Percentiles rank a stretch among this genome's conserved stretches.
phyloP scores from a whole-genome alignment of 345 rosid genomes.

The Euclidium syriacum region DNA sequence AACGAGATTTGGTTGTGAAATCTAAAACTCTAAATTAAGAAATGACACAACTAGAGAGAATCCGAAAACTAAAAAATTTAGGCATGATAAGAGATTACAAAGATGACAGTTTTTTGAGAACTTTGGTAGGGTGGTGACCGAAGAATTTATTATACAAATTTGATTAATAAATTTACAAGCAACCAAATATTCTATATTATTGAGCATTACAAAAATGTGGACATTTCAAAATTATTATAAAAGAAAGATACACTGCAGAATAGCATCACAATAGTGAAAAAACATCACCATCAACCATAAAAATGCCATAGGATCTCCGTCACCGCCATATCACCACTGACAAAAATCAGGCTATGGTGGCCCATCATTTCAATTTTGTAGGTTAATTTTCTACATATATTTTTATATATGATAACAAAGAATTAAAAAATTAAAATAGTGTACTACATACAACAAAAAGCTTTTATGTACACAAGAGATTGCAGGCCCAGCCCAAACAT shows the following conservation, averaged over 20 bases:
- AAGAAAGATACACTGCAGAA: background rate
- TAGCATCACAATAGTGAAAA: background rate
- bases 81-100: too few relatives aligned
- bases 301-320: constrained; percentile 13
- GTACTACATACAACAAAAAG: background rate
- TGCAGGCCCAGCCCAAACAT: constrained; percentile 18
- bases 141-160: too few relatives aligned
- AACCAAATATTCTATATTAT: too few relatives aligned
- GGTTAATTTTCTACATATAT: background rate
- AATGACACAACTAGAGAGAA: too few relatives aligned
- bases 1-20: too few relatives aligned
- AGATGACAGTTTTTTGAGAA: too few relatives aligned
- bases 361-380: background rate
- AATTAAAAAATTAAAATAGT: background rate
- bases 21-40: too few relatives aligned
- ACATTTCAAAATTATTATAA: too few relatives aligned
- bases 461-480: background rate
- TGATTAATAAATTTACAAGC: too few relatives aligned
- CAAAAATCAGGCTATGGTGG: background rate
- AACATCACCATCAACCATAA: constrained; percentile 8
- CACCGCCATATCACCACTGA: constrained; percentile 12
- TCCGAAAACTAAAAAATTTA: too few relatives aligned
- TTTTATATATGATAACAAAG: background rate
- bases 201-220: too few relatives aligned
- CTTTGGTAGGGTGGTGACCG: too few relatives aligned